Evolutionary conservation across 2,329 filamentous ascomycete genomes (phyloP).

Genomic region (Ophiostoma triangulosporum): DNA sequence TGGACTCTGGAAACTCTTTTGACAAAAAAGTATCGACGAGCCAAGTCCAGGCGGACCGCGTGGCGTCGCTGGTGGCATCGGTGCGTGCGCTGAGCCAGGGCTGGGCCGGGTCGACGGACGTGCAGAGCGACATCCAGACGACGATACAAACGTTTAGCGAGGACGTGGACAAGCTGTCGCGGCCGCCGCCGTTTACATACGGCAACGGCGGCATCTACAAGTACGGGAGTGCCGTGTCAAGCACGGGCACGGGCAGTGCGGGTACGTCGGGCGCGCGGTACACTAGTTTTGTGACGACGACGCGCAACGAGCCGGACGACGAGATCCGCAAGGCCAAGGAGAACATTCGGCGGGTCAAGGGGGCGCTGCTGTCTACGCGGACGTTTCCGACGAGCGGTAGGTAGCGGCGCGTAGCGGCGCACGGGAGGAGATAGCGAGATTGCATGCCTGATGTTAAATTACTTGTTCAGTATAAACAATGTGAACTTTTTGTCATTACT

Average conservation of each 20-base stretch:
- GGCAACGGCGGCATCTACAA: constrained; percentile 26
- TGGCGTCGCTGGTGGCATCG: constrained; percentile 13
- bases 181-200: constrained; percentile 8
- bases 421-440: no score
- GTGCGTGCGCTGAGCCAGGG: constrained; percentile 8
- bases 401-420: no score
- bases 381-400: constrained; percentile 48
- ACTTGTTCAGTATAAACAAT: no score
- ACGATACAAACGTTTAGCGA: constrained; percentile 46
- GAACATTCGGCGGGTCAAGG: constrained; percentile 68
- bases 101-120: constrained; percentile 4
- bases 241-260: constrained; percentile 21
- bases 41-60: constrained; percentile 5
- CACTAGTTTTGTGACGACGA: constrained; percentile 28
- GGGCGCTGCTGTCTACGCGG: constrained; percentile 58
- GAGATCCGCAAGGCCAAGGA: constrained; percentile 60
- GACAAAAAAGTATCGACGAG: no score
- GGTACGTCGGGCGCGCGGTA: constrained; percentile 19
- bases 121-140: constrained; percentile 31
- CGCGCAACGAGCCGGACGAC: constrained; percentile 45
- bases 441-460: no score
- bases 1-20: no score
- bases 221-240: constrained; percentile 15
- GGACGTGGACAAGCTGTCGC: constrained; percentile 48
- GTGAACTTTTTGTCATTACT: no score